Percentiles rank a stretch among this genome's conserved stretches.
Conservation (phyloP, 768 basidiomycete species). For the Tricholoma terreum region DNA sequence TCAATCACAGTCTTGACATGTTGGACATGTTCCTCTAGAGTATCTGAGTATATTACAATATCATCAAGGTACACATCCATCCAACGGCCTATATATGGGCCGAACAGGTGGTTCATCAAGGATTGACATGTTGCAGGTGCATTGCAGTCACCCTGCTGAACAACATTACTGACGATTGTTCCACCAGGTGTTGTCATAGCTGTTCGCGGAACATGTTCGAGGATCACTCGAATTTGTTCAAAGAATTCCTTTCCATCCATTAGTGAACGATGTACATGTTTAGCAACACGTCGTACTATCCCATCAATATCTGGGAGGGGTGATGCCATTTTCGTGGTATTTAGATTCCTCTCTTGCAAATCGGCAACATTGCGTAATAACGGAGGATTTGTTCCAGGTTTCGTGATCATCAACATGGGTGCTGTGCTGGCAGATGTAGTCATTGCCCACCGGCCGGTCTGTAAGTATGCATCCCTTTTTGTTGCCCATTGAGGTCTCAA, state of each 20-base stretch:
- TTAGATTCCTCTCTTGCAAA: neutral
- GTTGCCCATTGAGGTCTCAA: conserved; percentile 9
- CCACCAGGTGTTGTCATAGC: conserved; percentile 12
- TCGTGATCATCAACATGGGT: neutral
- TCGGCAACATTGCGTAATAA: neutral
- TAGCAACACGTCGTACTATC: neutral
- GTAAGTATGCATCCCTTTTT: conserved; percentile 8
- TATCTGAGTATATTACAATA: conserved; percentile 34
- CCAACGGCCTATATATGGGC: conserved; percentile 18
- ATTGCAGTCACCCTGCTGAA: conserved; percentile 3
- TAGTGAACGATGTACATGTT: neutral
- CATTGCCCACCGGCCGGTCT: conserved; percentile 4
- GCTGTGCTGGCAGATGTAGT: neutral
- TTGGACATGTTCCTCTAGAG: conserved; percentile 26
- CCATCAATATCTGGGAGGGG: conserved; percentile 9
- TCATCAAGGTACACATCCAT: conserved; percentile 5
- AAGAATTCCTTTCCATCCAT: conserved; percentile 7
- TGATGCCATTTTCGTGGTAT: conserved; percentile 8
- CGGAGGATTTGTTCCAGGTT: neutral
- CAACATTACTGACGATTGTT: conserved; percentile 5
- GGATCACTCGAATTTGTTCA: conserved; percentile 8
- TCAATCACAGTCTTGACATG: conserved; percentile 25
- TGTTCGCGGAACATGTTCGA: neutral
- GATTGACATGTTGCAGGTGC: conserved; percentile 15
- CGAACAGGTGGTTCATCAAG: conserved; percentile 35